These are phyloP conservation scores for Blastocystis hominis DNA, from an alignment of 352 stramenopile genomes.

Conservation along the genomic window DNA sequence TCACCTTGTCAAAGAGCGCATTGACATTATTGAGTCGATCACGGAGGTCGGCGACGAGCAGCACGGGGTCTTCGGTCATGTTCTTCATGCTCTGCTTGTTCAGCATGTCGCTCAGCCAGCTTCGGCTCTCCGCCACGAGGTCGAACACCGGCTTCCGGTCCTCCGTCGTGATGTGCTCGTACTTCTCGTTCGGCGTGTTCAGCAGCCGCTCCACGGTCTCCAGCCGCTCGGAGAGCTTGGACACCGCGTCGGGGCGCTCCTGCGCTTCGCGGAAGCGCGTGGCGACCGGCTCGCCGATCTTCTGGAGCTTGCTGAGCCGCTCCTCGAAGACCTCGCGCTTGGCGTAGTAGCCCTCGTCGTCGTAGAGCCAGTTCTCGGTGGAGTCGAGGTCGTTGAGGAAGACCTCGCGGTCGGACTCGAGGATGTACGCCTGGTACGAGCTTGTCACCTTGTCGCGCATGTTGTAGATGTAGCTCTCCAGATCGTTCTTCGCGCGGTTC, in stretches of 20 bases:
- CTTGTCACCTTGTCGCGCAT: constrained; percentile 88
- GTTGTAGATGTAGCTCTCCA: constrained; percentile 98
- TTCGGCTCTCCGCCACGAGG: constrained; percentile 74
- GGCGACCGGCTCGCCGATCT: constrained; percentile 81
- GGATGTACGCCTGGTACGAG: constrained; percentile 74
- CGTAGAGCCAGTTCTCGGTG: constrained; percentile 96
- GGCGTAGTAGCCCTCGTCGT: constrained; percentile 93
- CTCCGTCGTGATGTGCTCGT: constrained; percentile 86
- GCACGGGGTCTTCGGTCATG: constrained; percentile 75
- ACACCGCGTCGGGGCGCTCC: constrained; percentile 74
- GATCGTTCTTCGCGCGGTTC: constrained; percentile 96
- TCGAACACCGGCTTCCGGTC: constrained; percentile 83
- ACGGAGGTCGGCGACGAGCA: constrained; percentile 79
- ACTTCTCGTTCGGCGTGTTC: constrained; percentile 81
- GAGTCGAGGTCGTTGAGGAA: constrained; percentile 78
- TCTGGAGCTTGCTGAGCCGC: constrained; percentile 85
- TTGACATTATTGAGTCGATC: constrained; percentile 79
- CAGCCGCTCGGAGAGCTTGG: constrained; percentile 79
- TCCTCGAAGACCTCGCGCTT: constrained; percentile 87
- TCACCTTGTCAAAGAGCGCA: constrained; percentile 78
- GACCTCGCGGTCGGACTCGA: constrained; percentile 73
- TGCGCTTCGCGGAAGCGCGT: constrained; percentile 79
- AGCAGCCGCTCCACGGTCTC: constrained; percentile 87
- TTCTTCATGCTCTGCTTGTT: constrained; percentile 80
- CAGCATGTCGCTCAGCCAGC: constrained; percentile 89